Evolutionary conservation across 208 protist species (phyloP).

Genomic region (Dictyostelium gargantuum): DNA sequence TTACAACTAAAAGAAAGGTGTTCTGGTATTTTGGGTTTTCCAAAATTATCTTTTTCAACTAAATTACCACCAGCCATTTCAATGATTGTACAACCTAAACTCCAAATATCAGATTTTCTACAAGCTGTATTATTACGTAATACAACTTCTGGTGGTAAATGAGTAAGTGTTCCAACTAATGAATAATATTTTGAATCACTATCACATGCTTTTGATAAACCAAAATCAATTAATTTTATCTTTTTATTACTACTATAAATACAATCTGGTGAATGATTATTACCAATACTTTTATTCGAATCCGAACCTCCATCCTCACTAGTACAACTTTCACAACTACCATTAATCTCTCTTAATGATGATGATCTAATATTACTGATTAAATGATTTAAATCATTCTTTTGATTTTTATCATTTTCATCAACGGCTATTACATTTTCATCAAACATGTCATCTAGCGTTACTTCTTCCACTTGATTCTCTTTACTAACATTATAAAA

Average conservation of each 20-base stretch:
- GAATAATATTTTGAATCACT: neutral
- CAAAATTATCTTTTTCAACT: neutral
- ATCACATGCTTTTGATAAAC: neutral
- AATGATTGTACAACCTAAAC: neutral
- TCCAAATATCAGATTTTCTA: neutral
- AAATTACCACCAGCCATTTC: neutral
- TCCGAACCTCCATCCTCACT: neutral
- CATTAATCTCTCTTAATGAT: neutral
- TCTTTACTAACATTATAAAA: too few relatives aligned
- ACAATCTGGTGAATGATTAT: neutral
- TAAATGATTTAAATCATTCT: neutral
- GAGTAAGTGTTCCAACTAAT: neutral
- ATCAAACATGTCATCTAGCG: too few relatives aligned
- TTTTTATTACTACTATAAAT: neutral
- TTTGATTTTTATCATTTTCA: too few relatives aligned
- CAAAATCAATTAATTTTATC: neutral
- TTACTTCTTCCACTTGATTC: too few relatives aligned
- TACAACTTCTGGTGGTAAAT: neutral
- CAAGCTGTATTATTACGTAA: neutral
- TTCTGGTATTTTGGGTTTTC: neutral
- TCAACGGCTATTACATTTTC: too few relatives aligned
- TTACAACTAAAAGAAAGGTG: neutral
- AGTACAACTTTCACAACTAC: neutral
- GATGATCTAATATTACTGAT: neutral
- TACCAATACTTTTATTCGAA: neutral